Conservation (phyloP, 768 basidiomycete species). For the Chalciporus piperatus region DNA sequence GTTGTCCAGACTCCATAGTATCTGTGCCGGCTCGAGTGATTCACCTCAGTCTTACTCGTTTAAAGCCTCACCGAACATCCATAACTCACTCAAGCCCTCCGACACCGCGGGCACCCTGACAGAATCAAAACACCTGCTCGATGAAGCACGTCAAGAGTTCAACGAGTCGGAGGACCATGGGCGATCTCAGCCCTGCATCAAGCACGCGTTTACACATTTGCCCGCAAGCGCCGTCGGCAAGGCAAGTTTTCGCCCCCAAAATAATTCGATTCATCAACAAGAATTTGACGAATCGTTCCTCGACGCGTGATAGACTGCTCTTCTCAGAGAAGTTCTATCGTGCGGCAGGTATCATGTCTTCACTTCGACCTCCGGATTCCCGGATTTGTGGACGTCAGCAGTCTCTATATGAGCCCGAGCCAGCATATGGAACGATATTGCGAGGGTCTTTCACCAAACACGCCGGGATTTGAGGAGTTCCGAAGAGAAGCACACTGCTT, state of each 20-base stretch:
- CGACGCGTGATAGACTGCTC: constrained; percentile 52
- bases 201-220: constrained; percentile 75
- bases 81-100: constrained; percentile 53
- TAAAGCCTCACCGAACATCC: constrained; percentile 9
- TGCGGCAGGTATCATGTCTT: constrained; percentile 70
- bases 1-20: too few species aligned
- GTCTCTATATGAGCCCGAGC: constrained; percentile 73
- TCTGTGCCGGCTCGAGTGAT: too few species aligned
- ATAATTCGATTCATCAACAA: neutral
- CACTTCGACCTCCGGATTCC: constrained; percentile 84
- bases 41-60: neutral
- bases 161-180: constrained; percentile 66
- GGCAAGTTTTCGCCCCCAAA: constrained; percentile 35
- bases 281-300: neutral
- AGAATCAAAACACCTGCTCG: constrained; percentile 71
- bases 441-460: constrained; percentile 53
- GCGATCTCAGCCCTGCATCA: constrained; percentile 61
- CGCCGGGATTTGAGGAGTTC: constrained; percentile 68
- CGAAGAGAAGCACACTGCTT: constrained; percentile 75
- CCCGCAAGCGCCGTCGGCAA: constrained; percentile 83
- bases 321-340: constrained; percentile 75
- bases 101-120: constrained; percentile 77
- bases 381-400: constrained; percentile 77
- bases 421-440: constrained; percentile 83
- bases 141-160: constrained; percentile 76